phyloP scores from a whole-genome alignment of 495 filamentous ascomycete genomes.

The Aspergillus campestris region DNA sequence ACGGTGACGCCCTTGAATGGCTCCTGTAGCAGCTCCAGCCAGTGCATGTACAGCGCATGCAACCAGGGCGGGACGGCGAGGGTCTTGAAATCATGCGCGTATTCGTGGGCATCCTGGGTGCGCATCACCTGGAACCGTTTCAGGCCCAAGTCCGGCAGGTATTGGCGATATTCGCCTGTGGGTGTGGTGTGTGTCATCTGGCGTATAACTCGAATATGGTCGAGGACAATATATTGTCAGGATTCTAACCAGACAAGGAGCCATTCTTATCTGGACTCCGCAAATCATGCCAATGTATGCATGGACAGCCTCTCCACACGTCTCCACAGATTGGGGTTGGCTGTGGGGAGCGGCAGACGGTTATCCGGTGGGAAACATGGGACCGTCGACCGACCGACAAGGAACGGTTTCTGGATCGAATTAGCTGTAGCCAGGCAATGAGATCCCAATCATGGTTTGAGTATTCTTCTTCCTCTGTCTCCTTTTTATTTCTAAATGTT shows the following conservation, averaged over 20 bases:
- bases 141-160: constrained; percentile 52
- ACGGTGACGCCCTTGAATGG: constrained; percentile 64
- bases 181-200: constrained; percentile 6
- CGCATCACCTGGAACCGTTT: constrained; percentile 56
- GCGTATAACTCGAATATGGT: background rate
- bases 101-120: constrained; percentile 54
- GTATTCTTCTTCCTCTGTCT: no score
- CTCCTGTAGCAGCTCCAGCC: constrained; percentile 55
- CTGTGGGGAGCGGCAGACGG: background rate
- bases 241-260: no score
- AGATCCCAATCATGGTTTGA: no score
- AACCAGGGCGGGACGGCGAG: constrained; percentile 57
- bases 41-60: constrained; percentile 56
- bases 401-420: no score
- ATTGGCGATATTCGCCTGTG: constrained; percentile 44
- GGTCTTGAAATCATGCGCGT: constrained; percentile 52
- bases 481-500: no score
- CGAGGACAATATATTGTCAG: background rate
- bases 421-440: no score
- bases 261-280: no score
- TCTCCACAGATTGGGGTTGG: background rate
- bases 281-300: background rate
- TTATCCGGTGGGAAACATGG: background rate
- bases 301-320: background rate
- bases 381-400: no score